Conservation (phyloP, 768 basidiomycete genomes). For the Podaxis carcinomalis region DNA sequence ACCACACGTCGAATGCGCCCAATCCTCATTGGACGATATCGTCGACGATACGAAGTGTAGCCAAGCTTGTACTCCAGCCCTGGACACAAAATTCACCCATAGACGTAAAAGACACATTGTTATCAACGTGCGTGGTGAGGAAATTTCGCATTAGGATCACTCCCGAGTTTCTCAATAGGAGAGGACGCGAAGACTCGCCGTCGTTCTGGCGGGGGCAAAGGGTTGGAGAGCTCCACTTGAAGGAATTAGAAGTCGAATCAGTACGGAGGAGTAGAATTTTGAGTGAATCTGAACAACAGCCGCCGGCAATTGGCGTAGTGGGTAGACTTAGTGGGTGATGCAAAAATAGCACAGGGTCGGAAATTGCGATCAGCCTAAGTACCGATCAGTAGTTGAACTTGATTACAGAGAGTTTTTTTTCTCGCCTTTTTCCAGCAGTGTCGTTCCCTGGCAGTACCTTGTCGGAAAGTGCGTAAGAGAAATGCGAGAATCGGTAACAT, state of each 20-base stretch:
- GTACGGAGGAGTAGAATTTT: background rate
- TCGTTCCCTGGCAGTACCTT: background rate
- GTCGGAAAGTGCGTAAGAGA: background rate
- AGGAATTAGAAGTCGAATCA: background rate
- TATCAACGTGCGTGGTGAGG: background rate
- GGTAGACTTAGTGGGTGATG: background rate
- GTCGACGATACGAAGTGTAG: background rate
- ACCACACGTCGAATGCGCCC: background rate
- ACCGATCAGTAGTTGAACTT: background rate
- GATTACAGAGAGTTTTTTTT: background rate
- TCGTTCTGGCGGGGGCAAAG: background rate
- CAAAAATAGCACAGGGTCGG: slow-evolving; percentile 5
- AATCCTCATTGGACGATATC: slow-evolving; percentile 3
- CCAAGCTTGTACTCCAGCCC: background rate
- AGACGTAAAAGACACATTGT: background rate
- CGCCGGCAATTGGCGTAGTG: background rate
- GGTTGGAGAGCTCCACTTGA: background rate
- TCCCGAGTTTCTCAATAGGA: background rate
- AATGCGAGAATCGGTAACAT: background rate
- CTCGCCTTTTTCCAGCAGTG: background rate
- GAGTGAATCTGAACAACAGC: background rate
- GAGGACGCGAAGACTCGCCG: background rate
- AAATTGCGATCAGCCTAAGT: background rate
- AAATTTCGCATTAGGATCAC: background rate
- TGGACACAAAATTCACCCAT: background rate